Base-by-base conservation (phyloP, 306 rosid species). In the Rosa chinensis region DNA sequence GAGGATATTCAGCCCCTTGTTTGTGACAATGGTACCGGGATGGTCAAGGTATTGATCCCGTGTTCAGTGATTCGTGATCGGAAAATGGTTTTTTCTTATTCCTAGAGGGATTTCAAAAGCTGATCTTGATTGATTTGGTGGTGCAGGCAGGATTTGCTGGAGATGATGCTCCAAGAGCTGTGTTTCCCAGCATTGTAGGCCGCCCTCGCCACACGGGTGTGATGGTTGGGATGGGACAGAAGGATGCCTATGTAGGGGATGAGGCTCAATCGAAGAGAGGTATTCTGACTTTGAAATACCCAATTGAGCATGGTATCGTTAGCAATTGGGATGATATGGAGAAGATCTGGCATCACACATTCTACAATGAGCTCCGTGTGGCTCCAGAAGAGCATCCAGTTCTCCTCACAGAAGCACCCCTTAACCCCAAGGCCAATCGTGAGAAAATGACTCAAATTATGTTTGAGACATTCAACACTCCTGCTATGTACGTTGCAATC, bases 181-280 rank as follows among this genome's bases (percentile, higher is more conserved):
- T 94, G 42, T 94, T 94, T 82, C 98, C 98, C 68, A 94, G 98
- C 85, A 94, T 94, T 72, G 97, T 94, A 5, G 97, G 98, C 25
- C 98, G 98, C 39, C 98, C 97, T 14, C 92, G 98, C 32, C 98
- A 94, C 86, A 94, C 98, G 0, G 98, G 98, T 66, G 98, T 94
- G 86, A 94, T 94, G 98, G 98, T 94, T 79, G 98, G 98, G 12
- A 94, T 94, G 98, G 98, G 98, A 53, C 98, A 94, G 72, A 94
- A 94, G 86, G 98, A 94, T 84, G 98, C 97, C 59, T 94, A 94
- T 84, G 98, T 94, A 28, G 97, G 98, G 28, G 98, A 94, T 82
- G 98, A 94, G 82, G 98, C 98, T 70, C 97, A 94, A 83, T 94
- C 98, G 1, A 94, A 92, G 78, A 90, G 98, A 78, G 98, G 98